phyloP scores from a whole-genome alignment of 768 basidiomycete genomes.

The Termitomyces heimii region DNA sequence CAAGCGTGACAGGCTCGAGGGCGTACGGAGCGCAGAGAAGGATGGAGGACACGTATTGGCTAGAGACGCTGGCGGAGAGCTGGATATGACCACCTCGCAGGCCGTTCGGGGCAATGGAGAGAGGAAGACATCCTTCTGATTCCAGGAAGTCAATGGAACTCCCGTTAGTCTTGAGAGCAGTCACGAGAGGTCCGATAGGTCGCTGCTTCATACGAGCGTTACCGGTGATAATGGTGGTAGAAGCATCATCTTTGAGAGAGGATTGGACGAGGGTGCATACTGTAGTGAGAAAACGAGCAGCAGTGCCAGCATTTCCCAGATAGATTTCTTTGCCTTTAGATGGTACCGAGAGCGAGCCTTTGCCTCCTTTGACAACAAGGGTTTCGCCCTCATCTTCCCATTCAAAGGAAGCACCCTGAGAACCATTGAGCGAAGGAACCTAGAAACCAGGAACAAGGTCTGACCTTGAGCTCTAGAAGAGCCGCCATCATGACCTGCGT shows the following conservation, averaged over 20 bases:
- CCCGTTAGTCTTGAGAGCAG: constrained; percentile 80
- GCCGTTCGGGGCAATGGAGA: constrained; percentile 79
- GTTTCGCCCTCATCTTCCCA: constrained; percentile 99
- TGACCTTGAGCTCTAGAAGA: constrained; percentile 77
- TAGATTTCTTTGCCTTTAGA: constrained; percentile 82
- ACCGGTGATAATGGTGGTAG: constrained; percentile 83
- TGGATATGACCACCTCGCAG: constrained; percentile 77
- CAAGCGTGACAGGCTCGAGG: constrained; percentile 70
- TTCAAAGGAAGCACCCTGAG: constrained; percentile 80
- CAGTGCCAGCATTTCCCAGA: constrained; percentile 96
- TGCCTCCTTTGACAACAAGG: constrained; percentile 84
- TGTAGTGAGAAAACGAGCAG: constrained; percentile 94
- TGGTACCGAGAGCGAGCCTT: constrained; percentile 75
- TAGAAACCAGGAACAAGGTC: constrained; percentile 9
- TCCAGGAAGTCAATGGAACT: constrained; percentile 76
- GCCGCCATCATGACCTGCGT: constrained; percentile 99
- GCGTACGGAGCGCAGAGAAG: constrained; percentile 97
- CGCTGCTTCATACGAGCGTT: constrained; percentile 99
- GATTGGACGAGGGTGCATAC: constrained; percentile 84
- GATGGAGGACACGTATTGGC: constrained; percentile 97
- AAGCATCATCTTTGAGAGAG: constrained; percentile 28
- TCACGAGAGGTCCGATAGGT: constrained; percentile 92
- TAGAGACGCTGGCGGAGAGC: constrained; percentile 91
- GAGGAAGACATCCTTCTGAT: constrained; percentile 78
- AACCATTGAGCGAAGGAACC: not conserved